Evolutionary conservation across 495 filamentous ascomycete genomes (phyloP).

Genomic region (Jackrogersella multiformis): DNA sequence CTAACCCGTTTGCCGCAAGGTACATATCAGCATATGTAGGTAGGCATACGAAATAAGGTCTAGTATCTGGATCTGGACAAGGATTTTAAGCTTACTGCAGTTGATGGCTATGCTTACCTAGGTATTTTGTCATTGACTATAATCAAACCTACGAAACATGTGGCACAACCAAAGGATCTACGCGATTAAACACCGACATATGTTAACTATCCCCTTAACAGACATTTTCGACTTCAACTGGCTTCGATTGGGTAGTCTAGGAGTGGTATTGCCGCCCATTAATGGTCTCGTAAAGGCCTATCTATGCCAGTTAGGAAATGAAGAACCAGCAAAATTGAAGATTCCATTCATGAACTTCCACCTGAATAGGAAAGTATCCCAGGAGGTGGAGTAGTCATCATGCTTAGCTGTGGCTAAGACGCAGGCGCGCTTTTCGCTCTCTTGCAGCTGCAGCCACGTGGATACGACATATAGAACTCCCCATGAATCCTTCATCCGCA

Average conservation of each 20-base stretch:
- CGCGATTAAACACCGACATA: not conserved
- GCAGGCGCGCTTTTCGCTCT: slow-evolving; percentile 3
- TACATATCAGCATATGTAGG: no score
- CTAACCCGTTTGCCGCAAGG: not conserved
- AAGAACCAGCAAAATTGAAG: not conserved
- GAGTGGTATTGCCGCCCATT: not conserved
- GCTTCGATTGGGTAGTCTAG: not conserved
- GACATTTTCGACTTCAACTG: not conserved
- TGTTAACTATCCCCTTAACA: not conserved
- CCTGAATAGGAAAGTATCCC: slow-evolving; percentile 2
- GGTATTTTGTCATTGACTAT: not conserved
- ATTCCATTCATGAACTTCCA: not conserved
- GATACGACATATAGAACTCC: slow-evolving; percentile 5
- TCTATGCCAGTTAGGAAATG: not conserved
- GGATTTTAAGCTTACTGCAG: slow-evolving; percentile 2
- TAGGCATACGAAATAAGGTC: slow-evolving; percentile 5
- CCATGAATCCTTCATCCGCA: slow-evolving; percentile 2
- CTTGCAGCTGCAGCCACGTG: slow-evolving; percentile 10
- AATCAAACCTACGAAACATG: slow-evolving; percentile 1
- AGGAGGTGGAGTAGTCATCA: not conserved
- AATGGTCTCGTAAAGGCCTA: not conserved
- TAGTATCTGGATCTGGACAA: not conserved
- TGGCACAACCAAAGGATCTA: not conserved
- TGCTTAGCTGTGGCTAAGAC: not conserved
- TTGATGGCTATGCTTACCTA: not conserved